These are phyloP conservation scores for Hypoxylon fuscum DNA, from an alignment of 495 filamentous ascomycete genomes.

Conservation along the genomic window DNA sequence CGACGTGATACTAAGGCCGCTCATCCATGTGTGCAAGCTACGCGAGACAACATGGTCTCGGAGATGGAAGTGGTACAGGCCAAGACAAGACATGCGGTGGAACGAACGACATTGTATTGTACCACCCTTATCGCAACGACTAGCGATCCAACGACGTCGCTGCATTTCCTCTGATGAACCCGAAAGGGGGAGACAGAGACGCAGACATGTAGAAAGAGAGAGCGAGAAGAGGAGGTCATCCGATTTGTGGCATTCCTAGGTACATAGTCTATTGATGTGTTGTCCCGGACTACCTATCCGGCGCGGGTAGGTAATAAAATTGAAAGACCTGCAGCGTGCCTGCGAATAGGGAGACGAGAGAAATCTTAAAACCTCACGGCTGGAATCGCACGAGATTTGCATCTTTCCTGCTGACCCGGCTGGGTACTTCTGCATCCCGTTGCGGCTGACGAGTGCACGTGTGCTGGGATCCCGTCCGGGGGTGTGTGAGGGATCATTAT, in stretches of 20 bases:
- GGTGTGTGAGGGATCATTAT: slow-evolving; percentile 21
- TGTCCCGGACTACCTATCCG: slow-evolving; percentile 1
- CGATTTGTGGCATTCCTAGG: slow-evolving; percentile 21
- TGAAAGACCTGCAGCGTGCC: slow-evolving; percentile 1
- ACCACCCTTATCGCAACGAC: slow-evolving; percentile 28
- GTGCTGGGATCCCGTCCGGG: slow-evolving; percentile 28
- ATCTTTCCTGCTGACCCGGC: slow-evolving; percentile 10
- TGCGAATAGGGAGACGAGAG: slow-evolving; percentile 1
- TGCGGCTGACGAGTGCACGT: slow-evolving; percentile 38
- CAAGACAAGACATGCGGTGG: slow-evolving; percentile 41
- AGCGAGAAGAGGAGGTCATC: slow-evolving; percentile 30
- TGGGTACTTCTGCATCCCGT: slow-evolving; percentile 30
- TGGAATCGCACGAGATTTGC: slow-evolving; percentile 14
- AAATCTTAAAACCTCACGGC: slow-evolving; percentile 9
- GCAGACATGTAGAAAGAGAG: too few species aligned
- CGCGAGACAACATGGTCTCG: slow-evolving; percentile 42
- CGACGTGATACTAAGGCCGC: slow-evolving; percentile 42
- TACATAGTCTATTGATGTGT: background rate
- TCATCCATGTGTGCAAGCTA: slow-evolving; percentile 39
- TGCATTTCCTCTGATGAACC: slow-evolving; percentile 2
- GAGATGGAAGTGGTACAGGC: slow-evolving; percentile 41
- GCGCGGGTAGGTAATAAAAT: slow-evolving; percentile 19
- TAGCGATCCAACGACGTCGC: slow-evolving; percentile 31
- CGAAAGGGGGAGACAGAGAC: too few species aligned
- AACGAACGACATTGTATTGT: slow-evolving; percentile 42